Conservation (phyloP, 768 basidiomycete species). For the Gymnopilus junonius region DNA sequence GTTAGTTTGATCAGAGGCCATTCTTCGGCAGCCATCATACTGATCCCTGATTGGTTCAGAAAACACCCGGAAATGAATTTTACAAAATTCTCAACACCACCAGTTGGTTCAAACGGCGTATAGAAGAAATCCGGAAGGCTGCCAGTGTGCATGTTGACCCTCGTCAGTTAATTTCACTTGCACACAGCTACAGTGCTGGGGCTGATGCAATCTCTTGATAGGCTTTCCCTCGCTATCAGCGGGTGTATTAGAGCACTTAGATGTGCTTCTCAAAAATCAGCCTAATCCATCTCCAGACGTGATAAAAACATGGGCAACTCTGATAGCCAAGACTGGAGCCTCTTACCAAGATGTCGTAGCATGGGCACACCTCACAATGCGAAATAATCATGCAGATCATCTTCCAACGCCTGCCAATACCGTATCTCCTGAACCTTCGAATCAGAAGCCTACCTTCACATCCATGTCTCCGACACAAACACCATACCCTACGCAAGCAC, state of each 20-base stretch:
- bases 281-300: constrained; percentile 27
- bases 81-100: constrained; percentile 8
- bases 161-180: not conserved
- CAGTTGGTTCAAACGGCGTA: constrained; percentile 24
- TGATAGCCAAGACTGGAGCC: constrained; percentile 19
- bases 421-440: constrained; percentile 8
- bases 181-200: not conserved
- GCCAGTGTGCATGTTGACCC: not conserved
- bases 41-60: constrained; percentile 3
- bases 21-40: not conserved
- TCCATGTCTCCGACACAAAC: constrained; percentile 4
- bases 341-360: constrained; percentile 3
- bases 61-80: constrained; percentile 21
- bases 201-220: not conserved
- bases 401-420: constrained; percentile 26
- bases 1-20: not conserved
- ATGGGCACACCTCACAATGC: not conserved
- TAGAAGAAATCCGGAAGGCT: not conserved
- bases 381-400: not conserved
- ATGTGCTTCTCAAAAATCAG: constrained; percentile 22
- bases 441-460: not conserved
- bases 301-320: constrained; percentile 35
- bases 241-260: constrained; percentile 26
- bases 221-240: constrained; percentile 26
- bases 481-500: not conserved